Conservation (phyloP, 371 early-diverging fungal genomes). For the Rhizopus sp. region DNA sequence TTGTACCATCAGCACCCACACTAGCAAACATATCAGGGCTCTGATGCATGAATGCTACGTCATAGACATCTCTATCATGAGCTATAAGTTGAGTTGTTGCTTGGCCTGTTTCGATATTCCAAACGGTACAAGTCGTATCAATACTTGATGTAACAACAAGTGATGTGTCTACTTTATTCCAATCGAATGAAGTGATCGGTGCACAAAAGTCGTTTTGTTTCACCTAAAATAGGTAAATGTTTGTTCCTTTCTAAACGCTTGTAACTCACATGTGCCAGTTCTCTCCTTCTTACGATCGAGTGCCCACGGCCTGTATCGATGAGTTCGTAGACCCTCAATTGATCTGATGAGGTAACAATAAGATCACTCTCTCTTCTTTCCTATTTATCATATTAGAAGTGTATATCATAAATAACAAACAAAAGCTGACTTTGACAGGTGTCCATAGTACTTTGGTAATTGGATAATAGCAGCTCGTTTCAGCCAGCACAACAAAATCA, state of each 20-base stretch:
- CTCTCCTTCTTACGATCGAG: slow-evolving; percentile 45
- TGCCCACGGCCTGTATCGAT: slow-evolving; percentile 20
- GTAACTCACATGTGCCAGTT: slow-evolving; percentile 59
- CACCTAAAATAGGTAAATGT: slow-evolving; percentile 23
- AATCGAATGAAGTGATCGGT: slow-evolving; percentile 95
- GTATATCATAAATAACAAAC: not conserved
- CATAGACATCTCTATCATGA: slow-evolving; percentile 96
- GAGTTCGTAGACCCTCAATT: slow-evolving; percentile 86
- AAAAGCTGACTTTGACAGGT: slow-evolving; percentile 64
- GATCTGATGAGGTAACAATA: slow-evolving; percentile 88
- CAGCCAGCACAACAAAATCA: slow-evolving; percentile 77
- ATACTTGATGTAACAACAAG: slow-evolving; percentile 89
- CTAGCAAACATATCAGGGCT: slow-evolving; percentile 90
- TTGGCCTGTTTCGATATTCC: slow-evolving; percentile 92
- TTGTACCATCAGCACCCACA: slow-evolving; percentile 95
- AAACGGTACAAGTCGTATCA: slow-evolving; percentile 98
- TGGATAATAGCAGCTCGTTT: slow-evolving; percentile 82
- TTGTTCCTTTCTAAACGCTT: not conserved
- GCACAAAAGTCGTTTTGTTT: slow-evolving; percentile 76
- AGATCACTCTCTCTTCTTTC: slow-evolving; percentile 65
- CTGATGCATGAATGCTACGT: slow-evolving; percentile 88
- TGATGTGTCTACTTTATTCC: slow-evolving; percentile 87
- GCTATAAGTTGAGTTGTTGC: slow-evolving; percentile 97
- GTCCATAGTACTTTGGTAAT: slow-evolving; percentile 90
- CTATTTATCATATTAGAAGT: slow-evolving; percentile 14